Conservation (phyloP, 2,329 filamentous ascomycete species). For the Hypoxylon sp. region DNA sequence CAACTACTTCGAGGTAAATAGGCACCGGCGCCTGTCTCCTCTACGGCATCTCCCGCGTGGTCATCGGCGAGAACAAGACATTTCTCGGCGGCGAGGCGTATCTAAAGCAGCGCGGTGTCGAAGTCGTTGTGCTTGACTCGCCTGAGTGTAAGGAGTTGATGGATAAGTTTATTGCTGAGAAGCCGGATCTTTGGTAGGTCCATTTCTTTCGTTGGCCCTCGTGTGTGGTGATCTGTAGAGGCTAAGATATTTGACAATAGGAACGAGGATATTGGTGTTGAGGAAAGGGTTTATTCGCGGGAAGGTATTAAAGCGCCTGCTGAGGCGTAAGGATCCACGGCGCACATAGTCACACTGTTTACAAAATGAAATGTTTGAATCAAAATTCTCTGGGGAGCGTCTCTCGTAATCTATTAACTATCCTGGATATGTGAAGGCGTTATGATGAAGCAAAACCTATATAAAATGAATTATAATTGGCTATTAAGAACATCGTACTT, state of each 20-base stretch:
- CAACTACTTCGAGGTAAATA: conserved; percentile 23
- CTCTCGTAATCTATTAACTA: not conserved
- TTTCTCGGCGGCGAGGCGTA: conserved; percentile 82
- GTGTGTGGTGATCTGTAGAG: not conserved
- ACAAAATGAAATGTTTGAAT: not conserved
- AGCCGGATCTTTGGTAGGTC: conserved; percentile 78
- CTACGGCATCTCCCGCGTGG: conserved; percentile 80
- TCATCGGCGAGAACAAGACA: conserved; percentile 83
- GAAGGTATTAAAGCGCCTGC: conserved; percentile 35
- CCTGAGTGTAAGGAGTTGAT: conserved; percentile 77
- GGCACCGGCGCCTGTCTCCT: conserved; percentile 80
- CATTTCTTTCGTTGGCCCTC: not conserved
- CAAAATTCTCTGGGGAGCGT: not conserved
- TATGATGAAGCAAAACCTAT: not conserved
- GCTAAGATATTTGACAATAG: conserved; percentile 20
- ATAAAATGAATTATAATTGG: not conserved
- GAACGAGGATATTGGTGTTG: conserved; percentile 54
- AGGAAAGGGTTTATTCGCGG: conserved; percentile 52
- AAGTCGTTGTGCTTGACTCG: conserved; percentile 79
- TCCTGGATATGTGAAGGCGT: not conserved
- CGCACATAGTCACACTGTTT: not conserved
- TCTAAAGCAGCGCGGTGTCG: conserved; percentile 75
- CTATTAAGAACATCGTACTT: not conserved
- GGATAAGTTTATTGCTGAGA: conserved; percentile 79
- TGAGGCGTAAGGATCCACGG: not conserved